Conservation (phyloP, 78 protist species). For the Dictyostelium firmibasis region DNA sequence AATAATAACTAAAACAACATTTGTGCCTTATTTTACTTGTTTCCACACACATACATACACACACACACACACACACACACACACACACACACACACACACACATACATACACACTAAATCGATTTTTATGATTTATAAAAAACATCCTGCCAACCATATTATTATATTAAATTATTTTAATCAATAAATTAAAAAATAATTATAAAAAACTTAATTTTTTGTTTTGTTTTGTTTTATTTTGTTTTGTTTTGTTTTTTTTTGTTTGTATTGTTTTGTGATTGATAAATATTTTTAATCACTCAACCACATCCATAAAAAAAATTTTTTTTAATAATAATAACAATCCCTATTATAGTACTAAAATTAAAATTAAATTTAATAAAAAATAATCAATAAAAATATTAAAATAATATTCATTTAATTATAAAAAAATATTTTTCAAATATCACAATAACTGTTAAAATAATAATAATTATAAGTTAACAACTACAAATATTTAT, state of each 20-base stretch:
- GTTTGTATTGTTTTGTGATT: background rate
- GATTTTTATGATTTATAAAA: background rate
- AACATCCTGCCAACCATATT: background rate
- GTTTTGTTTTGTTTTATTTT: too few species aligned
- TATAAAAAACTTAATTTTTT: background rate
- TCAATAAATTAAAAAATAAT: background rate
- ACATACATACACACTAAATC: background rate
- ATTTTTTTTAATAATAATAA: too few species aligned
- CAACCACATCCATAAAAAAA: background rate
- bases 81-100: background rate
- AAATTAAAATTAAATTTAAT: too few species aligned
- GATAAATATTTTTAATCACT: background rate
- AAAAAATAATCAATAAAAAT: too few species aligned
- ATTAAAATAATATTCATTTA: background rate
- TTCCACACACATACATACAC: background rate
- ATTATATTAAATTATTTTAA: too few species aligned
- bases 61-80: too few species aligned
- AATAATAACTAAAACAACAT: background rate
- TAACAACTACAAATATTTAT: background rate
- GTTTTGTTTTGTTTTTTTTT: background rate
- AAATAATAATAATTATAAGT: too few species aligned
- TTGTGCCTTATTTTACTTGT: background rate
- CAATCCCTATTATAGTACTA: background rate
- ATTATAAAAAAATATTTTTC: background rate
- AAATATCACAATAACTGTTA: background rate